Conservation (phyloP, 495 filamentous ascomycete species). For the Trichoderma gamsii region DNA sequence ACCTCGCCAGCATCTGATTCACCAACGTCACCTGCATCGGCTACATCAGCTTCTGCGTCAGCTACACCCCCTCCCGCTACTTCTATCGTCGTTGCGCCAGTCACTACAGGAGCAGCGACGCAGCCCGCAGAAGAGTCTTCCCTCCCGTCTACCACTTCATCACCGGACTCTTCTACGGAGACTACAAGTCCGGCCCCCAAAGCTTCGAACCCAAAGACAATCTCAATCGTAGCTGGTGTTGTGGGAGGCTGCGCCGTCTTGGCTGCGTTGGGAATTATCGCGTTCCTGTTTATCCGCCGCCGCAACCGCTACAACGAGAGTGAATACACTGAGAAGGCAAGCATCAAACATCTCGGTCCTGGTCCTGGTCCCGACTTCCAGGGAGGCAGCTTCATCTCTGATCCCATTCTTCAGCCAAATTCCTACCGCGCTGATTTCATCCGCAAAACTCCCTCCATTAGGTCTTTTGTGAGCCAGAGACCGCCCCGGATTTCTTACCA, state of each 20-base stretch:
- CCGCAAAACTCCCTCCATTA: slow-evolving; percentile 21
- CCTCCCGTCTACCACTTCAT: background rate
- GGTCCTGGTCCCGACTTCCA: slow-evolving; percentile 34
- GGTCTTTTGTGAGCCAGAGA: background rate
- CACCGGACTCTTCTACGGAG: slow-evolving; percentile 23
- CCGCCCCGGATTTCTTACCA: slow-evolving; percentile 12
- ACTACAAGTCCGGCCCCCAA: slow-evolving; percentile 6
- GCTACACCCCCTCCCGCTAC: slow-evolving; percentile 16
- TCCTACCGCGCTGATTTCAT: slow-evolving; percentile 33
- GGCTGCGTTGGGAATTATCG: slow-evolving; percentile 19
- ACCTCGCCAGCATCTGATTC: slow-evolving; percentile 22
- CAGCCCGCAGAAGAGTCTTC: background rate
- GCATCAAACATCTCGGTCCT: slow-evolving; percentile 40
- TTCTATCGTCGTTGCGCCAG: slow-evolving; percentile 18
- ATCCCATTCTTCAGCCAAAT: slow-evolving; percentile 34
- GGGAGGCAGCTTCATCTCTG: slow-evolving; percentile 34
- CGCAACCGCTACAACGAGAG: slow-evolving; percentile 22
- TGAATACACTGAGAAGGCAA: slow-evolving; percentile 17
- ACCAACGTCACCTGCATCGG: slow-evolving; percentile 26
- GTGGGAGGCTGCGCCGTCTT: slow-evolving; percentile 28
- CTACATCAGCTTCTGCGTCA: slow-evolving; percentile 21
- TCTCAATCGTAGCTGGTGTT: slow-evolving; percentile 27
- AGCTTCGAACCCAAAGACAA: slow-evolving; percentile 25
- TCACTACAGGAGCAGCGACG: slow-evolving; percentile 9
- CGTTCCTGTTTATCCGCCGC: slow-evolving; percentile 21